Evolutionary conservation across 78 protist species (phyloP).

Genomic region (Chrysochromulina parva): DNA sequence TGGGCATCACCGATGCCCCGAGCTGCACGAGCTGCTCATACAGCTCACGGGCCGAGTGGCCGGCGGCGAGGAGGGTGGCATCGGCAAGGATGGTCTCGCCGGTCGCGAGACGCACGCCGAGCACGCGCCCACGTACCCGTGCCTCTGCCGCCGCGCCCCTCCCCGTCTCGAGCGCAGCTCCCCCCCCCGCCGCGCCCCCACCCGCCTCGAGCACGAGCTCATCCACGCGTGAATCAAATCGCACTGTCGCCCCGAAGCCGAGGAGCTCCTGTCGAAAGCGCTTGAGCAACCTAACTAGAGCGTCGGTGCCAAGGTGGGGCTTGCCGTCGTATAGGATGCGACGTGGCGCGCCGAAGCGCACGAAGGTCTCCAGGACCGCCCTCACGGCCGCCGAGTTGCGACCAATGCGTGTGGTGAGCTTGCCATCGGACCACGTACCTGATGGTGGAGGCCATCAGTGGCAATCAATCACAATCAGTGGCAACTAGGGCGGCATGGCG

Average conservation of each 20-base stretch:
- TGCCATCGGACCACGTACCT: conserved; percentile 45
- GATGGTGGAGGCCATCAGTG: not conserved
- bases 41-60: conserved; percentile 40
- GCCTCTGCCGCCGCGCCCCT: not conserved
- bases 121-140: not conserved
- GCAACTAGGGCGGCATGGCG: no score
- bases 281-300: not conserved
- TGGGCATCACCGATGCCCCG: not conserved
- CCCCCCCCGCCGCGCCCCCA: no score
- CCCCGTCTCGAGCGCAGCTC: not conserved
- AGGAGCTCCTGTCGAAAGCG: not conserved
- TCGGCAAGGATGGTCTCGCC: not conserved
- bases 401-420: conserved; percentile 17
- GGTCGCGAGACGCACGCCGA: not conserved
- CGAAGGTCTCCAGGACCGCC: not conserved
- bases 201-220: not conserved
- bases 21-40: not conserved
- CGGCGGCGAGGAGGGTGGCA: not conserved
- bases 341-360: conserved; percentile 29
- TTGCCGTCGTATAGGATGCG: conserved; percentile 26
- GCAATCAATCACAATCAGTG: no score
- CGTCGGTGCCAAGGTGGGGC: conserved; percentile 30
- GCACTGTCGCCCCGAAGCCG: not conserved
- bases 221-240: not conserved
- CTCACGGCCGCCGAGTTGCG: conserved; percentile 23